Evolutionary conservation across 371 early-diverging fungal species (phyloP).

Genomic region (Coemansia sp.): DNA sequence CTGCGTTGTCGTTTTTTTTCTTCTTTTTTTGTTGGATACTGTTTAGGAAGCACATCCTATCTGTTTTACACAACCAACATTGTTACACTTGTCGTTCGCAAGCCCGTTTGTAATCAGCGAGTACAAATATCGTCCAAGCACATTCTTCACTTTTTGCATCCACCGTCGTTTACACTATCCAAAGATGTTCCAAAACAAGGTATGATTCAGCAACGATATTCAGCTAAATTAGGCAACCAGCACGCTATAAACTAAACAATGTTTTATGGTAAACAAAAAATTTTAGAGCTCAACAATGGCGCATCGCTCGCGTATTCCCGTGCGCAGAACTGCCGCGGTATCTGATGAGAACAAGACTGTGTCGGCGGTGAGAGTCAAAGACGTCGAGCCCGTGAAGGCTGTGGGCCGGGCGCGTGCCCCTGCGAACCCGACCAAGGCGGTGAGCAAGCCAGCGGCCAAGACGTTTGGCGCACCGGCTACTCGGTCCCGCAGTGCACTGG

Average conservation of each 20-base stretch:
- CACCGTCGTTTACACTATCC: neutral
- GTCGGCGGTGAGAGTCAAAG: slow-evolving; percentile 10
- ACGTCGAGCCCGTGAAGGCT: slow-evolving; percentile 19
- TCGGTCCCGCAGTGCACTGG: slow-evolving; percentile 26
- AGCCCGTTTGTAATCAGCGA: neutral
- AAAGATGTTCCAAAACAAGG: slow-evolving; percentile 48
- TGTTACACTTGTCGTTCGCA: neutral
- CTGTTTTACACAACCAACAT: neutral
- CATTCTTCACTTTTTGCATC: neutral
- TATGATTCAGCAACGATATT: neutral
- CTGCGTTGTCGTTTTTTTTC: slow-evolving; percentile 5
- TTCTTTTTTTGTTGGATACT: neutral
- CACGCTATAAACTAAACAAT: neutral
- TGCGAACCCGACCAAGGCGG: neutral
- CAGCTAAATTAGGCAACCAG: too few relatives aligned
- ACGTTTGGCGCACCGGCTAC: slow-evolving; percentile 13
- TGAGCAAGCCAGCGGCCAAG: slow-evolving; percentile 12
- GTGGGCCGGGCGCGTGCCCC: neutral
- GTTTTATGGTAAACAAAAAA: slow-evolving; percentile 1
- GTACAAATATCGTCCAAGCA: neutral
- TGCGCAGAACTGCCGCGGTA: slow-evolving; percentile 20
- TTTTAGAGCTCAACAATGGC: slow-evolving; percentile 35
- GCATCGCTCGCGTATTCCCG: slow-evolving; percentile 43
- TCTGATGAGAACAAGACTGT: slow-evolving; percentile 36
- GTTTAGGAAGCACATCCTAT: neutral